Evolutionary conservation across 495 filamentous ascomycete genomes (phyloP).

Genomic region (Trichoderma virens): DNA sequence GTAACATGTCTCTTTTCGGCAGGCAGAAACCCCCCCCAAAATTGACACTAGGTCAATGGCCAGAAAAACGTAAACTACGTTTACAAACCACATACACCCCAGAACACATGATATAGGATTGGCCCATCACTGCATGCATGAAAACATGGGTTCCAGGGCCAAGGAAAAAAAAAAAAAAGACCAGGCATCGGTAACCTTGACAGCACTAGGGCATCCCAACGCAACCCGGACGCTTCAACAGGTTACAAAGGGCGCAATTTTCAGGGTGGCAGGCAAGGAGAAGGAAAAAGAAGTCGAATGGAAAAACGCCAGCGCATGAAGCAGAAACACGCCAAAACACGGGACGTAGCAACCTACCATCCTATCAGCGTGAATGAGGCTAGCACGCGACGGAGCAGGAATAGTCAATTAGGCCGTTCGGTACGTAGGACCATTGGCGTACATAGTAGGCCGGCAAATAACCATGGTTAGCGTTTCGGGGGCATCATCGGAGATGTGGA

Average conservation of each 20-base stretch:
- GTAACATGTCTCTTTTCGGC: too few species aligned
- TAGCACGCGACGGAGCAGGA: background rate
- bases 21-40: too few species aligned
- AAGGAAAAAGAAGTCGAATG: background rate
- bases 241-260: background rate
- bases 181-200: background rate
- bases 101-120: background rate
- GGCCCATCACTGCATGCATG: background rate
- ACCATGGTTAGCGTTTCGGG: background rate
- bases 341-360: background rate
- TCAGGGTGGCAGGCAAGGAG: background rate
- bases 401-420: background rate
- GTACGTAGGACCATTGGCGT: background rate
- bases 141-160: background rate
- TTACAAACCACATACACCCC: background rate
- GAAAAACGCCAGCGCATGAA: background rate
- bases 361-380: background rate
- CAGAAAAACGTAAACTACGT: background rate
- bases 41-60: background rate
- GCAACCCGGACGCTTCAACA: background rate
- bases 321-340: background rate
- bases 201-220: background rate
- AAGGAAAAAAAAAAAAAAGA: background rate
- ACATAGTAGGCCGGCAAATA: background rate
- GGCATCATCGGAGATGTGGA: background rate